Evolutionary conservation across 345 rosid genomes (phyloP).

Genomic region (Citrus trifoliata): DNA sequence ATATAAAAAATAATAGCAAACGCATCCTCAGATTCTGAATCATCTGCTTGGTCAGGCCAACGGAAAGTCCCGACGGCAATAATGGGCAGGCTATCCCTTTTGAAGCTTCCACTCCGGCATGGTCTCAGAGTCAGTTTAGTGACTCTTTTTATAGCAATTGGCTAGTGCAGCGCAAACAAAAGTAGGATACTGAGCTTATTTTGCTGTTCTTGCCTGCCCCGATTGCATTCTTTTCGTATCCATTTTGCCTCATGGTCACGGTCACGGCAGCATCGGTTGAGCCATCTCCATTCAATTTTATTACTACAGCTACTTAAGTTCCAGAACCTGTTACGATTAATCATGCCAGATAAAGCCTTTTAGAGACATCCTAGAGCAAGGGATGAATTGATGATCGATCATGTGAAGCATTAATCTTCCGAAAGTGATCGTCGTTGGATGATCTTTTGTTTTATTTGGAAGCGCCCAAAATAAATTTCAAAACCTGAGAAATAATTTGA

Average conservation of each 20-base stretch:
- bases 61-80: slow-evolving; percentile 47
- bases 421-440: not conserved
- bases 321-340: not conserved
- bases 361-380: slow-evolving; percentile 2
- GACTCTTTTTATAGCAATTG: slow-evolving; percentile 39
- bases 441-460: no score
- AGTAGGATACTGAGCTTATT: not conserved
- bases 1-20: no score
- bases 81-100: slow-evolving; percentile 41
- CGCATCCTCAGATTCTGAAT: not conserved
- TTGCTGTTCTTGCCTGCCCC: not conserved
- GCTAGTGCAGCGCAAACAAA: slow-evolving; percentile 63
- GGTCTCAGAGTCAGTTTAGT: slow-evolving; percentile 28
- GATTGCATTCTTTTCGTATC: not conserved
- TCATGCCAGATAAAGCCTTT: not conserved
- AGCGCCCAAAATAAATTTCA: no score
- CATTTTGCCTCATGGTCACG: slow-evolving; percentile 1
- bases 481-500: no score
- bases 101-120: slow-evolving; percentile 54
- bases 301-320: not conserved
- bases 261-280: not conserved
- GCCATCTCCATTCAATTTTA: slow-evolving; percentile 11
- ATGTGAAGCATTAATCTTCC: slow-evolving; percentile 13
- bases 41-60: slow-evolving; percentile 34
- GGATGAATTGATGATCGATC: not conserved